These are phyloP conservation scores for Talaromyces proteolyticus DNA, from an alignment of 495 filamentous ascomycete species.

Conservation along the genomic window DNA sequence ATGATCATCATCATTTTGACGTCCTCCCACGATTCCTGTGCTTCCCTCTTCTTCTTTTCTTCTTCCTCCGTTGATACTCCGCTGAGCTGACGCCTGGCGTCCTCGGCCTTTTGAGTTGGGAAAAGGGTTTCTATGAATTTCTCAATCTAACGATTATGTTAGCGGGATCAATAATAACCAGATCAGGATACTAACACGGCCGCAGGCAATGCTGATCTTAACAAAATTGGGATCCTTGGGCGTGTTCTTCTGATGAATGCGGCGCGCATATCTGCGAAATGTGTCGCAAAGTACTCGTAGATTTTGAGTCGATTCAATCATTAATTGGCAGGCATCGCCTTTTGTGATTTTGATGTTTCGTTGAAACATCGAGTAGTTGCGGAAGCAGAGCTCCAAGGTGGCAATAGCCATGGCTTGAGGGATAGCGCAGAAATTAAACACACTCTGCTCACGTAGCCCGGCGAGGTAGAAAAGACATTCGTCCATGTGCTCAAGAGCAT, in stretches of 20 bases:
- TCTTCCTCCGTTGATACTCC: slow-evolving; percentile 37
- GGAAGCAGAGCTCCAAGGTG: slow-evolving; percentile 83
- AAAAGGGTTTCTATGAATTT: slow-evolving; percentile 96
- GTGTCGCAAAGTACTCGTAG: slow-evolving; percentile 69
- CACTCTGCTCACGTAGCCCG: slow-evolving; percentile 89
- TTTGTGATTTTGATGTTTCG: slow-evolving; percentile 94
- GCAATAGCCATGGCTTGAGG: slow-evolving; percentile 99
- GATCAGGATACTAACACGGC: slow-evolving; percentile 54
- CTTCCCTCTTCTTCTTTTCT: slow-evolving; percentile 40
- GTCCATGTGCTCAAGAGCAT: slow-evolving; percentile 79
- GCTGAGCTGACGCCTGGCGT: slow-evolving; percentile 28
- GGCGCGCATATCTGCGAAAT: slow-evolving; percentile 69
- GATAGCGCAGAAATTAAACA: slow-evolving; percentile 99
- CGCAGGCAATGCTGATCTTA: slow-evolving; percentile 86
- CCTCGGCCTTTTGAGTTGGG: slow-evolving; percentile 60
- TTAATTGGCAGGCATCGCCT: slow-evolving; percentile 84
- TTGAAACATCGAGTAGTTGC: slow-evolving; percentile 83
- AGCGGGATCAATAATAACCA: slow-evolving; percentile 8
- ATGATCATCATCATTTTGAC: slow-evolving; percentile 55
- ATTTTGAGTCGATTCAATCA: slow-evolving; percentile 90
- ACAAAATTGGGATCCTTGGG: slow-evolving; percentile 91
- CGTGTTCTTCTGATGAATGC: slow-evolving; percentile 91
- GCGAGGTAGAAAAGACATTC: slow-evolving; percentile 98
- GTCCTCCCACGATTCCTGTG: slow-evolving; percentile 49
- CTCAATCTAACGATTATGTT: slow-evolving; percentile 59